Percentiles rank a stretch among this genome's conserved stretches.
Conservation (phyloP, 371 early-diverging fungal genomes). For the Mucor irregularis region DNA sequence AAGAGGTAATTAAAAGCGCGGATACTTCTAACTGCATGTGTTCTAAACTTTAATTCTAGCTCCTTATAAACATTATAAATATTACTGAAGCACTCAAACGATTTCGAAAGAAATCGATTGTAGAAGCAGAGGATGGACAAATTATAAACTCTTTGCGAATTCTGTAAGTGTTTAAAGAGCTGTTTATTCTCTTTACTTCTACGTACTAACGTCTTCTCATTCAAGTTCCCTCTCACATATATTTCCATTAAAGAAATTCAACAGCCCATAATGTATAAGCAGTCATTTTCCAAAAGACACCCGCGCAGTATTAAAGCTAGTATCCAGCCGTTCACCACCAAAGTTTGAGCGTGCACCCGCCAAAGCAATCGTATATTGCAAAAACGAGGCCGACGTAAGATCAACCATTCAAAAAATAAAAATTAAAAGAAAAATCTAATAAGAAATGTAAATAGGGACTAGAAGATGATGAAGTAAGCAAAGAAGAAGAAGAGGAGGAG, state of each 20-base stretch:
- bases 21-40: constrained; percentile 10
- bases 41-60: constrained; percentile 8
- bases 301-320: constrained; percentile 5
- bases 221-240: constrained; percentile 15
- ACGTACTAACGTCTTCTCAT: constrained; percentile 8
- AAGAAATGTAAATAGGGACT: constrained; percentile 13
- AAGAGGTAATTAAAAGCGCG: constrained; percentile 11
- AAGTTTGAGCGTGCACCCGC: constrained; percentile 12
- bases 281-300: constrained; percentile 9
- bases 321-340: constrained; percentile 5
- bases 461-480: not conserved
- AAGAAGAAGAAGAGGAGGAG: not conserved
- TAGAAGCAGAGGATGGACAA: constrained; percentile 6
- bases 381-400: constrained; percentile 19
- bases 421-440: constrained; percentile 11
- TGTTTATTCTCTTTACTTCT: constrained; percentile 12
- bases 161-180: constrained; percentile 40
- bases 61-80: constrained; percentile 12
- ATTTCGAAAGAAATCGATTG: constrained; percentile 8
- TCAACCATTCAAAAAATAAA: constrained; percentile 10
- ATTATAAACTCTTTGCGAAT: constrained; percentile 12
- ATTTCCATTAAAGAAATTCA: constrained; percentile 16
- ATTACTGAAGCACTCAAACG: constrained; percentile 7
- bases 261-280: constrained; percentile 8
- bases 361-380: constrained; percentile 16